These are phyloP conservation scores for Cordyceps cateniannulata DNA, from an alignment of 2,329 filamentous ascomycete species.

Conservation along the genomic window DNA sequence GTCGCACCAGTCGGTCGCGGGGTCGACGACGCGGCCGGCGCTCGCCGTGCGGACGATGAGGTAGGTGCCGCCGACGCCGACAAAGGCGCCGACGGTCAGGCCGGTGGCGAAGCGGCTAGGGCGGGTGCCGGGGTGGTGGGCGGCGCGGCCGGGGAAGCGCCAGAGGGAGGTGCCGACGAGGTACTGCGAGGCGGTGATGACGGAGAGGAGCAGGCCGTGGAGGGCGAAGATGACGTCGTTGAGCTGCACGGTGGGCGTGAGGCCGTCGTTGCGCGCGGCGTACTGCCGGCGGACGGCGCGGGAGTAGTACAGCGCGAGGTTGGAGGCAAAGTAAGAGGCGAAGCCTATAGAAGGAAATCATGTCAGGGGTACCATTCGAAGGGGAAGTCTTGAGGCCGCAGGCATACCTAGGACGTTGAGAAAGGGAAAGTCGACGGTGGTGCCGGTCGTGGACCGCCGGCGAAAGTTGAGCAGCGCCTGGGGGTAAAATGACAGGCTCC, in stretches of 20 bases:
- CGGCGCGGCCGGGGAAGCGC: constrained; percentile 52
- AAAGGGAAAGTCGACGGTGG: constrained; percentile 81
- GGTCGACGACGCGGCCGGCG: constrained; percentile 26
- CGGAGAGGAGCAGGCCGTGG: constrained; percentile 69
- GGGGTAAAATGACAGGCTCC: constrained; percentile 90
- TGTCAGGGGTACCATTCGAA: neutral
- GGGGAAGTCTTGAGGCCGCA: no score
- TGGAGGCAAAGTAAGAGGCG: constrained; percentile 69
- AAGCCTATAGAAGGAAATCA: constrained; percentile 47
- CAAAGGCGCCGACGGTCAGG: constrained; percentile 61
- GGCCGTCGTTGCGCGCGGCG: constrained; percentile 66
- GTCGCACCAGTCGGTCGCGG: constrained; percentile 48
- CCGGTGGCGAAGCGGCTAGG: constrained; percentile 57
- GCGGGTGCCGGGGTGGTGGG: constrained; percentile 34
- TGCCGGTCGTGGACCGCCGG: constrained; percentile 71
- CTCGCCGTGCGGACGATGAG: constrained; percentile 35
- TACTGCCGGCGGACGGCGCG: constrained; percentile 74
- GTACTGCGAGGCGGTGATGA: constrained; percentile 70
- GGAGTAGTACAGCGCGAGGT: constrained; percentile 70
- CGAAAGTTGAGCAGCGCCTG: constrained; percentile 76
- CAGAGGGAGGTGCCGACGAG: constrained; percentile 61
- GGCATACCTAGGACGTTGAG: constrained; percentile 58
- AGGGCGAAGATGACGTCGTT: constrained; percentile 87
- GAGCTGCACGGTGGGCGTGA: constrained; percentile 75
- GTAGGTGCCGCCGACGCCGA: constrained; percentile 49